Base-by-base conservation (phyloP, 2,329 filamentous ascomycete genomes). In the Colletotrichum euphorbiae region DNA sequence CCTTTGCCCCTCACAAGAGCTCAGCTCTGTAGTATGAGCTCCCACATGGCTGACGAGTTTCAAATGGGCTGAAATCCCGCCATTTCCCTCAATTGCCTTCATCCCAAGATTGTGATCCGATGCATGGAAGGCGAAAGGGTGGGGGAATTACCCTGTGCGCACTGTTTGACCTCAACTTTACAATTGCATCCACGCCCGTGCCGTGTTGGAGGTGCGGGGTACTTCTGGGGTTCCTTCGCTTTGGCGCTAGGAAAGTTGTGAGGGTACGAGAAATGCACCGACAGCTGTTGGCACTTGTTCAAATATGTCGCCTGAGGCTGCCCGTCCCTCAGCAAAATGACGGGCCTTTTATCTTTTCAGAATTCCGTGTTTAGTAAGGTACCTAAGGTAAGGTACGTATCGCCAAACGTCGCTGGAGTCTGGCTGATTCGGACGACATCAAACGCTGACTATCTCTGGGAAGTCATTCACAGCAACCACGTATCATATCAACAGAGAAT, bases 351-450 rank as follows among this genome's bases (percentile, higher is more conserved):
- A n/a, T n/a, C 4, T 24, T 24, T 21, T n/a, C 4, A 17, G 13
- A 12, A 7, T 40, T 15, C 12, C 13, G 28, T 28, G 28, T 7
- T 28, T 7, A 8, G 24, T 24, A 17, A 24, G 40, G 56, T 46
- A 66, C 51, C n/a, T 28, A 28, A 8, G 24, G 24, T 24, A 17
- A 24, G 40, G 56, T 46, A 66, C 51, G 64, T 67, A 62, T 45
- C 8, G 24, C 15, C 17, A 36, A n/a, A 52, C 6, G 19, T 40
- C 7, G 11, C 43, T 19, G 42, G 36, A 67, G 52, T 38, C 36
- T 57, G 64, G 36, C 45, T 57, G 24, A 21, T 57, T 50, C 50
- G 56, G 19, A 67, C 38, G 38, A 54, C 62, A 46, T 52, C 51
- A 54, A 54, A 54, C 51, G 36, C 31, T 21, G n/a, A 54, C 19